Evolutionary conservation across 1,139 yeast species (phyloP), one percentile per base, ranked within the genome.

Genomic region (Candida sojae): DNA sequence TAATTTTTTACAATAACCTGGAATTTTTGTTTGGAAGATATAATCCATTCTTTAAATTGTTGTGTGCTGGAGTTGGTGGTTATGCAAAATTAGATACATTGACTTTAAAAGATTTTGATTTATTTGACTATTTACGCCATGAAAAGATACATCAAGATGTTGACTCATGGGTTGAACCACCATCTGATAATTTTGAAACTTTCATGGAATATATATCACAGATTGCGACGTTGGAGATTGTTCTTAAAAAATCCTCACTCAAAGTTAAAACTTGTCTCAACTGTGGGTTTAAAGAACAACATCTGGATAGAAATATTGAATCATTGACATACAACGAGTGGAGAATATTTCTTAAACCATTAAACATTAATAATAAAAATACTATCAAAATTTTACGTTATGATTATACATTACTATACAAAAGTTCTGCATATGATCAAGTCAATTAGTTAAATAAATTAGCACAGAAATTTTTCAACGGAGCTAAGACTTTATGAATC

Each of bases 1-100:
- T 63, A 30, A 70, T 82, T 7, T 82, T 83, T 52, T 75, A 79
- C 64, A 53, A 50, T 13, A 53, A 54, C 10, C 46, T 45, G 3
- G 52, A 47, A 37, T 75, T 75, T 58, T 69, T 71, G 48, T 75
- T 68, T 48, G 56, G 62, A n/a, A 60, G 62, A 42, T 75, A 62
- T 51, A 75, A 72, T 52, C 68, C 67, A n/a, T 73, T 75, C 46
- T 75, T 75, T 59, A 64, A 71, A 50, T 58, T 75, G 33, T 57
- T 75, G n/a, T 73, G 79, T 53, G 71, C 77, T 5, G 67, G 71
- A 5, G 56, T 58, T 29, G 76, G 77, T 0, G 66, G 66, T 9
- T 75, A 70, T 49, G 53, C 66, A 1, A 62, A 55, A 9, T 49
- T 75, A 34, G 57, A 59, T 6, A 57, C 58, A 10, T 54, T 75